A percentile compares a stretch with the other conserved stretches of the same genome.
These are phyloP conservation scores for Knoxdaviesia proteae DNA, from an alignment of 2,329 filamentous ascomycete species.

Conservation along the genomic window DNA sequence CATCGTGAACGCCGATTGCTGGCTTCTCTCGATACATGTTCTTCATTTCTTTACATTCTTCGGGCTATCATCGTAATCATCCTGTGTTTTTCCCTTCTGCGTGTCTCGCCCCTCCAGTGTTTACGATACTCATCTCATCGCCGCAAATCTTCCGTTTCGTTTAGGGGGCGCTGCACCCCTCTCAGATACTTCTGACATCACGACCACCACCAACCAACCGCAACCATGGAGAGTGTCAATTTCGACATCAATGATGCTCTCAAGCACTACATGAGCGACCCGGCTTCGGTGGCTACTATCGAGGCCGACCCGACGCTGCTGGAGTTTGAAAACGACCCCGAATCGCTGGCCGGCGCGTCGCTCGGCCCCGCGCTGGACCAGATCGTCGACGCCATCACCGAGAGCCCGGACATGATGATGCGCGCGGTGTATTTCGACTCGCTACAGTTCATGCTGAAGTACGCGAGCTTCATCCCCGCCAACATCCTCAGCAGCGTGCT, in stretches of 20 bases:
- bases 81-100: background rate
- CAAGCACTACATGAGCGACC: conserved; percentile 92
- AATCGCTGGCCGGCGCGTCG: conserved; percentile 55
- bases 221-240: conserved; percentile 49
- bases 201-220: conserved; percentile 5
- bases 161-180: too few relatives aligned
- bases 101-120: background rate
- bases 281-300: conserved; percentile 58
- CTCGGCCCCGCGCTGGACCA: conserved; percentile 77
- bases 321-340: conserved; percentile 84
- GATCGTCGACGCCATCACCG: conserved; percentile 79
- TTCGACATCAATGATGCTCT: conserved; percentile 96
- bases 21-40: background rate
- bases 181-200: too few relatives aligned
- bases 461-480: conserved; percentile 56
- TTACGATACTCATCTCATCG: too few relatives aligned
- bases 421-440: conserved; percentile 71
- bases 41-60: background rate
- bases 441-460: conserved; percentile 90
- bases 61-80: background rate
- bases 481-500: conserved; percentile 81
- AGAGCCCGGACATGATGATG: conserved; percentile 74
- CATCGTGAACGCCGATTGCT: background rate
- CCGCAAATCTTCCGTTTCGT: too few relatives aligned
- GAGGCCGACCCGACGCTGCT: conserved; percentile 68